Conservation (phyloP, 2,329 filamentous ascomycete genomes). For the Cyanodermella asteris region DNA sequence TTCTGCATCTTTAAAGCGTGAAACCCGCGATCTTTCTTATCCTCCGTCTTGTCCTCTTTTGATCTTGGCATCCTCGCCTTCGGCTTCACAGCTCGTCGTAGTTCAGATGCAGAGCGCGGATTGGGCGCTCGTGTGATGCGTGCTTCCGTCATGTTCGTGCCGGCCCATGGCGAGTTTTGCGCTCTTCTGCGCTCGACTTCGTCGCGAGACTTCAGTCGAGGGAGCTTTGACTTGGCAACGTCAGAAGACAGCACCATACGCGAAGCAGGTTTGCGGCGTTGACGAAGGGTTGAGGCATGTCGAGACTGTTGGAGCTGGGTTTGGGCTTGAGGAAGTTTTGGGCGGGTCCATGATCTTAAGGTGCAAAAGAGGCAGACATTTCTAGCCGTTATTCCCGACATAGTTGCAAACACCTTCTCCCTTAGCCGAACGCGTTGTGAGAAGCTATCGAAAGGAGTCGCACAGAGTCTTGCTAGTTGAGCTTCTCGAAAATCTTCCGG, state of each 20-base stretch:
- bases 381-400: too few species aligned
- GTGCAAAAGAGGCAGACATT: slow-evolving; percentile 7
- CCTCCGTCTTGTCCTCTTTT: slow-evolving; percentile 21
- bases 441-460: too few species aligned
- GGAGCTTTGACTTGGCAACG: too few species aligned
- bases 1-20: slow-evolving; percentile 92
- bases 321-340: slow-evolving; percentile 5
- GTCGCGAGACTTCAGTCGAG: slow-evolving; percentile 11
- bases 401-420: too few species aligned
- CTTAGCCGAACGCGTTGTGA: too few species aligned
- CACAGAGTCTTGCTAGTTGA: too few species aligned
- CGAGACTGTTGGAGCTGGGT: slow-evolving; percentile 19
- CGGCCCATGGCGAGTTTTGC: slow-evolving; percentile 32
- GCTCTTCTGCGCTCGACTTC: slow-evolving; percentile 19
- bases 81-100: too few species aligned
- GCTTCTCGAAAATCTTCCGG: too few species aligned
- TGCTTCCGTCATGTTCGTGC: slow-evolving; percentile 33
- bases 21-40: slow-evolving; percentile 21
- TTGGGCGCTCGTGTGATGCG: slow-evolving; percentile 21
- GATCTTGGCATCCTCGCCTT: slow-evolving; percentile 22
- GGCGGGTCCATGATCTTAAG: slow-evolving; percentile 1
- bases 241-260: slow-evolving; percentile 29
- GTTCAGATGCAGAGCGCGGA: slow-evolving; percentile 14
- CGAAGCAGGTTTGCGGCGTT: slow-evolving; percentile 22
- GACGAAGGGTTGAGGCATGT: slow-evolving; percentile 17